Base-by-base conservation (phyloP, 441 rosid genomes). In the Melastoma candidum region DNA sequence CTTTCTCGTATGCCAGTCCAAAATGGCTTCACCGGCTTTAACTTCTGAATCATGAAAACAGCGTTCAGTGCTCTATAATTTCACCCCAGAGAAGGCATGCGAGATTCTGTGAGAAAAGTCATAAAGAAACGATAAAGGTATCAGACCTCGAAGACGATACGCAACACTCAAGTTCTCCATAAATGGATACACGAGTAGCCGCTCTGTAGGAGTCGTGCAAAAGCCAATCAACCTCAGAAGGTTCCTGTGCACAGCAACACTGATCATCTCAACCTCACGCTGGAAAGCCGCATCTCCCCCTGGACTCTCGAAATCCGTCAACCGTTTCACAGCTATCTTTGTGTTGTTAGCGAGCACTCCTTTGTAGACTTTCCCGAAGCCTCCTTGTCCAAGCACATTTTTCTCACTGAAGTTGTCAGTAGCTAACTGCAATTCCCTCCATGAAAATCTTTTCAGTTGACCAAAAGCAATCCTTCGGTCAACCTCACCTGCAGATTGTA, bases 161-260 rank as follows among this genome's bases (percentile, higher is more conserved):
- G 96, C 96, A 46, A 90, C 95, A 58, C 98, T 90, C 64, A 83
- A 75, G 66, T 90, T 90, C 77, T 79, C 83, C 98, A 90, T 90
- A 58, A 65, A 90, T 4, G 98, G 96, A 74, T 90, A 90, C 45
- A 87, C 95, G 71, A 90, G 70, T 29, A 90, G 85, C n/a, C 97
- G 89, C 56, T 90, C 97, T 0, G 89, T 84, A 54, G 80, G 89
- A 8, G 96, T 90, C 4, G 96, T 87, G 72, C 97, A 90, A 69
- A 90, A 90, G 52, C 96, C 97, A 47, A 90, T 90, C 58, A 90
- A 71, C 60, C 87, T 79, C 48, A 90, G 74, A 32, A 87, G 81
- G 62, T 90, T 90, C 74, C 74, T 77, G 64, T 87, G 97, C 60
- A 90, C 97, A 56, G 97, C 97, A 58, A 90, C 87, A 63, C 97